These are phyloP conservation scores for Candida nonsorbophila DNA, from an alignment of 805 yeast species.

Conservation along the genomic window DNA sequence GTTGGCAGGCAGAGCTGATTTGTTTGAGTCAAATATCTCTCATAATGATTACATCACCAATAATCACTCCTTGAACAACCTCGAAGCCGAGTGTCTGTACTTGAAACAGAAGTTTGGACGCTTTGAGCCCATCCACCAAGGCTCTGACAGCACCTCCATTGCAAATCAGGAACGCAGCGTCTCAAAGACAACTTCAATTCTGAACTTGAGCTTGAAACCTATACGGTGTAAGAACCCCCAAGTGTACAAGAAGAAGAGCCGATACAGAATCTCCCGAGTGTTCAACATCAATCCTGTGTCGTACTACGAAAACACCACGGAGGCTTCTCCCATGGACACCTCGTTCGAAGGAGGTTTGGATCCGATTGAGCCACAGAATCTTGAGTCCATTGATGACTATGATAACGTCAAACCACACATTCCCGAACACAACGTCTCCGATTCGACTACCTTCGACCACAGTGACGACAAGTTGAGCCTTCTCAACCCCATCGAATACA, in stretches of 20 bases:
- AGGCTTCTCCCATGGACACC: too few relatives aligned
- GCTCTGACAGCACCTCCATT: background rate
- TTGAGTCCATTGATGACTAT: too few relatives aligned
- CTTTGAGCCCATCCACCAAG: background rate
- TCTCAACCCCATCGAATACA: too few relatives aligned
- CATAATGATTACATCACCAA: conserved; percentile 28
- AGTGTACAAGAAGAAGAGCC: conserved; percentile 36
- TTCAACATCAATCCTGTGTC: conserved; percentile 32
- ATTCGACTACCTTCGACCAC: too few relatives aligned
- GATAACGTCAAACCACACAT: too few relatives aligned
- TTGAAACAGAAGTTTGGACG: conserved; percentile 14
- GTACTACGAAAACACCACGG: too few relatives aligned
- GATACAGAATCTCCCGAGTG: conserved; percentile 31
- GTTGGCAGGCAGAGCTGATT: conserved; percentile 25
- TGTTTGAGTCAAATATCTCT: conserved; percentile 27
- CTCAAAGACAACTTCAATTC: conserved; percentile 24
- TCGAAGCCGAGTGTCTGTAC: conserved; percentile 22
- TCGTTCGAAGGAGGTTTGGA: too few relatives aligned
- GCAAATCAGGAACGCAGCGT: conserved; percentile 8
- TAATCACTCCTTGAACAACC: conserved; percentile 22
- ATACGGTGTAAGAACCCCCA: conserved; percentile 27
- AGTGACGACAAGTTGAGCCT: too few relatives aligned
- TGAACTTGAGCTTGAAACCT: conserved; percentile 34
- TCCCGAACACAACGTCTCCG: too few relatives aligned
- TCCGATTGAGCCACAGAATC: too few relatives aligned